A percentile compares a stretch with the other conserved stretches of the same genome.
Conservation (phyloP, 2,329 filamentous ascomycete species). For the Xylariaceae sp. region DNA sequence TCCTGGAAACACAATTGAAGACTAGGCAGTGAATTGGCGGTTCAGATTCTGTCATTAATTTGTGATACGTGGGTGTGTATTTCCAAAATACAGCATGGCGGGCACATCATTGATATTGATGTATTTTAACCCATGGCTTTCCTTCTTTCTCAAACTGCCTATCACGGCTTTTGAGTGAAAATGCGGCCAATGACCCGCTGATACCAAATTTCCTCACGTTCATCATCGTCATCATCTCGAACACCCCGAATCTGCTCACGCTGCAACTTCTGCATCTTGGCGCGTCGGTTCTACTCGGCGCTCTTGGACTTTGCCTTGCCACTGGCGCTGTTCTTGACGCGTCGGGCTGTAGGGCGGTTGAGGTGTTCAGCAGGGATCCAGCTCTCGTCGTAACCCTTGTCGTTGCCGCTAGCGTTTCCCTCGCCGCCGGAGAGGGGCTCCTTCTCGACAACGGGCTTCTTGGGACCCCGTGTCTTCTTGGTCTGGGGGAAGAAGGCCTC, state of each 20-base stretch:
- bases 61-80: slow-evolving; percentile 11
- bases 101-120: neutral
- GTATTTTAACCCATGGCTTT: slow-evolving; percentile 3
- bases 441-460: slow-evolving; percentile 40
- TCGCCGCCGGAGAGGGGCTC: slow-evolving; percentile 64
- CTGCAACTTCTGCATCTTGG: neutral
- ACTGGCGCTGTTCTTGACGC: slow-evolving; percentile 55
- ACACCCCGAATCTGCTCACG: neutral
- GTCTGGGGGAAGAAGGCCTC: slow-evolving; percentile 91
- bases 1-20: neutral
- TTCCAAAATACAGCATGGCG: slow-evolving; percentile 12
- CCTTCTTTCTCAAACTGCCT: slow-evolving; percentile 1
- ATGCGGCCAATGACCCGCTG: slow-evolving; percentile 3
- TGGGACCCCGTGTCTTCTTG: slow-evolving; percentile 54
- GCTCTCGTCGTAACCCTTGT: slow-evolving; percentile 78
- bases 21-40: neutral
- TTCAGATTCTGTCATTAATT: slow-evolving; percentile 5
- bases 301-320: slow-evolving; percentile 39
- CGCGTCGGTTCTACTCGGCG: slow-evolving; percentile 28
- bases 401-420: slow-evolving; percentile 61
- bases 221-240: neutral
- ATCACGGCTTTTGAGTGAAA: slow-evolving; percentile 1
- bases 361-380: slow-evolving; percentile 92
- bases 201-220: slow-evolving; percentile 1
- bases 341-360: slow-evolving; percentile 71